These are phyloP conservation scores for Colletotrichum cuscutae DNA, from an alignment of 2,329 filamentous ascomycete species.

Conservation along the genomic window DNA sequence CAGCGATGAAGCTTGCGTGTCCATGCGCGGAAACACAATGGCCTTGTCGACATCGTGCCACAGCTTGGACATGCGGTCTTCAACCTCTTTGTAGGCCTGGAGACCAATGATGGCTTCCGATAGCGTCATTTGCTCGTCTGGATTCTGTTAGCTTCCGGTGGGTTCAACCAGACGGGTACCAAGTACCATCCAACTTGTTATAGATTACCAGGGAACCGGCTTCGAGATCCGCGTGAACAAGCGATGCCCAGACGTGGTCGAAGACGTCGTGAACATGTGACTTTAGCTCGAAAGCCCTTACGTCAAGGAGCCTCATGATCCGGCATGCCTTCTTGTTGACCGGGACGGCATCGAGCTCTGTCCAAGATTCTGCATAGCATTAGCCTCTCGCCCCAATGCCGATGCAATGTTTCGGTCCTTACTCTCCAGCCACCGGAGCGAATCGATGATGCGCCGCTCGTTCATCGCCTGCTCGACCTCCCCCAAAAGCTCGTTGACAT, in stretches of 20 bases:
- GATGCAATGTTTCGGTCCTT: conserved; percentile 37
- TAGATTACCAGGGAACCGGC: conserved; percentile 66
- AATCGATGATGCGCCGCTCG: conserved; percentile 67
- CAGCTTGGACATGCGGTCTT: conserved; percentile 68
- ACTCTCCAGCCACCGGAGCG: conserved; percentile 67
- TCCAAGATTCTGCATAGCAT: conserved; percentile 61
- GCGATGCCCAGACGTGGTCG: conserved; percentile 74
- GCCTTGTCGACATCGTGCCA: conserved; percentile 72
- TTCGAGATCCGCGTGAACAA: conserved; percentile 71
- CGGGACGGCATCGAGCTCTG: conserved; percentile 67
- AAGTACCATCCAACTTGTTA: conserved; percentile 60
- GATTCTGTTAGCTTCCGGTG: conserved; percentile 37
- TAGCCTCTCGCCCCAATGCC: conserved; percentile 32
- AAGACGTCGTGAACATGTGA: conserved; percentile 74
- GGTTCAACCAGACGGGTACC: background rate
- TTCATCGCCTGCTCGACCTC: conserved; percentile 67
- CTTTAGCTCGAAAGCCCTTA: conserved; percentile 74
- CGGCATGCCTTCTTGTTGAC: conserved; percentile 70
- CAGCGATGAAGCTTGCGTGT: conserved; percentile 46
- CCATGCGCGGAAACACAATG: conserved; percentile 70
- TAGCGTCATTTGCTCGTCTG: conserved; percentile 64
- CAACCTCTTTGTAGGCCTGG: conserved; percentile 69
- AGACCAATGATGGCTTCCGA: conserved; percentile 65
- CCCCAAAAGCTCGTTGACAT: conserved; percentile 70
- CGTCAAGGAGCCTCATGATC: conserved; percentile 71